These are phyloP conservation scores for Jimgerdemannia flammicorona DNA, from an alignment of 192 early-diverging fungal genomes.

Conservation along the genomic window DNA sequence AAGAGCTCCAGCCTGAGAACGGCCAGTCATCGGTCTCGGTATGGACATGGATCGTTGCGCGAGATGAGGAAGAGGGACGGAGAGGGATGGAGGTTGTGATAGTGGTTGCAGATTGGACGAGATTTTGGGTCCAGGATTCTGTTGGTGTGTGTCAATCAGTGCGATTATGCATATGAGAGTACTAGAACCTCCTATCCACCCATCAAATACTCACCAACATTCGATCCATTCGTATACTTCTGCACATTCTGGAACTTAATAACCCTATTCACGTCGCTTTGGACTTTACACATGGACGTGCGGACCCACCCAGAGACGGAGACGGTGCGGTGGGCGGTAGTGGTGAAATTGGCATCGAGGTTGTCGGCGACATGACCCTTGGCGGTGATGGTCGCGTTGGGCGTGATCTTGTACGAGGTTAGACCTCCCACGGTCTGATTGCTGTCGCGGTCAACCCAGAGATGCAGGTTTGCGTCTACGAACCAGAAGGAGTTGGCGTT, in stretches of 20 bases:
- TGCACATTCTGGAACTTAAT: conserved; percentile 6
- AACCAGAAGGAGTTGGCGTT: conserved; percentile 11
- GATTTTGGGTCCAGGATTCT: conserved; percentile 4
- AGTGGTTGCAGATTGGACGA: not conserved
- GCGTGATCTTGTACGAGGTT: not conserved
- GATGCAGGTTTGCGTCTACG: conserved; percentile 17
- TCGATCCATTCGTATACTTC: conserved; percentile 5
- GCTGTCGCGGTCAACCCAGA: conserved; percentile 13
- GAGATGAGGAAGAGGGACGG: no score
- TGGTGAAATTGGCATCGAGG: conserved; percentile 9
- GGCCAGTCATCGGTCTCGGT: conserved; percentile 5
- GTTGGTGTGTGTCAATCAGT: no score
- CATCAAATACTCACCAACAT: not conserved
- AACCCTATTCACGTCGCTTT: not conserved
- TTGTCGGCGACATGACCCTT: conserved; percentile 4
- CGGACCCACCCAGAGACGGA: conserved; percentile 9
- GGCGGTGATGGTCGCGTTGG: conserved; percentile 10
- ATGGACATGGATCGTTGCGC: not conserved
- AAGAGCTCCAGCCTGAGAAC: conserved; percentile 7
- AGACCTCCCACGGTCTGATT: conserved; percentile 10
- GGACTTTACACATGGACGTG: conserved; percentile 6
- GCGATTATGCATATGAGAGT: no score
- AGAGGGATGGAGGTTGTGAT: no score
- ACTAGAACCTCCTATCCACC: no score
- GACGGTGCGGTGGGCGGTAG: not conserved